Conservation (phyloP, 1,284 basidiomycete genomes). For the Heterobasidion parviporum region DNA sequence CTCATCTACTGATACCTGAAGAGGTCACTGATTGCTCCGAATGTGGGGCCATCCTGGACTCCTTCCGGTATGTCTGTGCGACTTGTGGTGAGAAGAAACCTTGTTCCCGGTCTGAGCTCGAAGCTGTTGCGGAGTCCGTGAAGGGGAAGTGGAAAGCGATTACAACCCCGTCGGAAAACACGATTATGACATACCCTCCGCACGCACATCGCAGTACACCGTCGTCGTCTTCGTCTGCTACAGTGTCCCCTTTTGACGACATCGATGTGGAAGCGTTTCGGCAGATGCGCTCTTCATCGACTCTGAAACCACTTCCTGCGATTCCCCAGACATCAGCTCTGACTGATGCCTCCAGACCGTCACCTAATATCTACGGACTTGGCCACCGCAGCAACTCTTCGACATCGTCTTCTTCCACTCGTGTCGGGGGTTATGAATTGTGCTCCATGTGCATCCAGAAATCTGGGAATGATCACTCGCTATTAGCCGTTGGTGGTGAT, state of each 20-base stretch:
- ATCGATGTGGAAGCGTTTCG: constrained; percentile 8
- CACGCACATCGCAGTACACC: constrained; percentile 17
- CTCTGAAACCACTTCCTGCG: constrained; percentile 8
- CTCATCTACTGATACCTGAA: constrained; percentile 41
- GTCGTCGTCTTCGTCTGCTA: constrained; percentile 31
- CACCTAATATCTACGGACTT: background rate
- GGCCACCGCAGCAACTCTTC: constrained; percentile 5
- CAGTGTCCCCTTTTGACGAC: constrained; percentile 3
- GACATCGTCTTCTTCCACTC: constrained; percentile 7
- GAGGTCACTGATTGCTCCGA: constrained; percentile 75
- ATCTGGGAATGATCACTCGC: constrained; percentile 70
- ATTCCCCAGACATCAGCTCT: constrained; percentile 8
- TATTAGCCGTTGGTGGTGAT: constrained; percentile 43
- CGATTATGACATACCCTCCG: constrained; percentile 8
- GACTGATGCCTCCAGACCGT: background rate
- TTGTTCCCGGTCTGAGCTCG: constrained; percentile 16
- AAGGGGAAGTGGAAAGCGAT: constrained; percentile 28
- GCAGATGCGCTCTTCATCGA: background rate
- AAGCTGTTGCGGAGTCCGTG: constrained; percentile 20
- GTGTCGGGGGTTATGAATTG: constrained; percentile 63
- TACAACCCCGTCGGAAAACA: constrained; percentile 7
- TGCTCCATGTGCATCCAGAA: constrained; percentile 72
- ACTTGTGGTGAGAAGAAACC: constrained; percentile 73
- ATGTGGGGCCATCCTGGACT: constrained; percentile 66
- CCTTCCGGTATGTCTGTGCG: constrained; percentile 80